A percentile compares a stretch with the other conserved stretches of the same genome.
phyloP scores from a whole-genome alignment of 1,284 basidiomycete species.

The Cutaneotrichosporon cutaneum region DNA sequence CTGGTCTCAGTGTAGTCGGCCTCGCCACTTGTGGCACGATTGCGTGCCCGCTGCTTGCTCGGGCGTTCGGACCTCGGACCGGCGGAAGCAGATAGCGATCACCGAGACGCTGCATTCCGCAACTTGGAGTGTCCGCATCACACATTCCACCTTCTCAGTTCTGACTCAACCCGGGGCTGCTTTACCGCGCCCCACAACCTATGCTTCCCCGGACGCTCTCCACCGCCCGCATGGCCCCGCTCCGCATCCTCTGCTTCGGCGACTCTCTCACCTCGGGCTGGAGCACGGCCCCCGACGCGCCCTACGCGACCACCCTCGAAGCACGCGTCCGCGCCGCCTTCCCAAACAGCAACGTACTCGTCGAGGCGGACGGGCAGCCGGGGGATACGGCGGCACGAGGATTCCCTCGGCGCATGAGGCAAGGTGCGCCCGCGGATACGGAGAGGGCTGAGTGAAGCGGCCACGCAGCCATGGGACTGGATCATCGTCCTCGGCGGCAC shows the following conservation, averaged over 20 bases:
- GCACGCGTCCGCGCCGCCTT: not conserved
- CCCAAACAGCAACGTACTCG: not conserved
- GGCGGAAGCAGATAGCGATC: constrained; percentile 10
- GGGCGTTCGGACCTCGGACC: too few species aligned
- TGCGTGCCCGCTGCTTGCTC: too few species aligned
- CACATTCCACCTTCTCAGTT: not conserved
- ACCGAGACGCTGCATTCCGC: not conserved
- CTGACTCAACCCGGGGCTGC: too few species aligned
- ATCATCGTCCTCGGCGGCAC: constrained; percentile 15
- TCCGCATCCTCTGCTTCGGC: constrained; percentile 20
- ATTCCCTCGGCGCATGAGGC: constrained; percentile 4
- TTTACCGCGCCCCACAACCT: too few species aligned
- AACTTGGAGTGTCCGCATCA: too few species aligned
- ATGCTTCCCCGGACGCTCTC: too few species aligned
- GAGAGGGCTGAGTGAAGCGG: not conserved
- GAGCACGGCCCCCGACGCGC: not conserved
- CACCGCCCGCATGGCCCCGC: not conserved
- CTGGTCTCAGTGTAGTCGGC: not conserved
- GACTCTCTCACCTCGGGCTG: constrained; percentile 16
- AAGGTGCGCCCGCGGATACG: not conserved
- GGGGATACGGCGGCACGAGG: not conserved
- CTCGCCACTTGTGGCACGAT: too few species aligned
- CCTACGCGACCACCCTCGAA: not conserved
- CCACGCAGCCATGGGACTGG: constrained; percentile 9
- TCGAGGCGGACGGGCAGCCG: constrained; percentile 13